Evolutionary conservation across 1,284 basidiomycete genomes (phyloP).

Genomic region (Leucoagaricus sp.): DNA sequence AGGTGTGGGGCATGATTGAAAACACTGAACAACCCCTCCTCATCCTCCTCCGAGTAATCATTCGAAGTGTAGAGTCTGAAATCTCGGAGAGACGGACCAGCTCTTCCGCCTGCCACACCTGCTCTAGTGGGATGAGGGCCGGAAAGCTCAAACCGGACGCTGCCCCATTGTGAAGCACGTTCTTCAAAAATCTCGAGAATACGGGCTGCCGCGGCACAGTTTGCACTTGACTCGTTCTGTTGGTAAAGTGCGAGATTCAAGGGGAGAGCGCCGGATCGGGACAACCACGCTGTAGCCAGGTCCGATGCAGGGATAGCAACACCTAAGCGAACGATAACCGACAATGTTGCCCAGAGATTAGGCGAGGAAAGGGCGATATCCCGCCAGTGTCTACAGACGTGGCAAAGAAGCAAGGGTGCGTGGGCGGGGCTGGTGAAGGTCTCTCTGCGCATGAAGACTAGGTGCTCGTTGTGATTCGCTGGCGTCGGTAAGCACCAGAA

Average conservation of each 20-base stretch:
- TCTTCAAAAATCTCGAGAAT: conserved; percentile 59
- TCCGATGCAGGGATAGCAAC: conserved; percentile 27
- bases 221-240: conserved; percentile 31
- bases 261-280: conserved; percentile 31
- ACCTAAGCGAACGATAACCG: conserved; percentile 30
- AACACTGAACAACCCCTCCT: conserved; percentile 29
- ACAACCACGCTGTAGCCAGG: conserved; percentile 29
- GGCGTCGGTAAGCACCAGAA: conserved; percentile 26
- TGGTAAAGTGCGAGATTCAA: conserved; percentile 32
- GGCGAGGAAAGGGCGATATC: conserved; percentile 29
- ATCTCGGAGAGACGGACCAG: conserved; percentile 29
- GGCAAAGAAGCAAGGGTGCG: conserved; percentile 33
- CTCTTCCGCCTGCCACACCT: conserved; percentile 22
- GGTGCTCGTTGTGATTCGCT: conserved; percentile 15
- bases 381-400: conserved; percentile 32
- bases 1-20: conserved; percentile 30
- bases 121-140: conserved; percentile 25
- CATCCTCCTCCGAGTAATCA: conserved; percentile 23
- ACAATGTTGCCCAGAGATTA: conserved; percentile 31
- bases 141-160: conserved; percentile 31
- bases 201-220: conserved; percentile 53
- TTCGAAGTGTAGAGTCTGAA: conserved; percentile 29
- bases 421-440: conserved; percentile 16
- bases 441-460: conserved; percentile 20
- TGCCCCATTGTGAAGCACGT: conserved; percentile 46